Base-by-base conservation (phyloP, 1,284 basidiomycete genomes). In the Puccinia novopanici region DNA sequence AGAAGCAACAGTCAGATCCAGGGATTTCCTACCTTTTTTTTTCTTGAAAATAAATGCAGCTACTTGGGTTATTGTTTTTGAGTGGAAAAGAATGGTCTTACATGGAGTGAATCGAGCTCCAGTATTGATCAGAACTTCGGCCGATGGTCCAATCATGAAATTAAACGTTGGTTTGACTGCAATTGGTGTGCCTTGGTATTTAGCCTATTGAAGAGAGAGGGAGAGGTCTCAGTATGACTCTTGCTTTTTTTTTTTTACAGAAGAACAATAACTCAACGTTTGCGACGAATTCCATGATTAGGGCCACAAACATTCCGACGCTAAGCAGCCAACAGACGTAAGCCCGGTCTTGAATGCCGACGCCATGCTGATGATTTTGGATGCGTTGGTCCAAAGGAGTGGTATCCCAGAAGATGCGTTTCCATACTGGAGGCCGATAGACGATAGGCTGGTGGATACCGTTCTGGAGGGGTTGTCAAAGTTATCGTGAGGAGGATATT, bases 21-120 rank as follows among this genome's bases (percentile, higher is more conserved):
- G 54, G 75, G 76, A 12, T 19, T 48, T 48, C 8, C 2, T 48
- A 48, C 17, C 10, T 48, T 48, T 48, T 45, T 45, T 48, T 48
- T 48, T 34, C 34, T 34, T 4, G 34, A 34, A 4, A 34, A 34
- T 34, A 34, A 34, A 34, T 34, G 34, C 34, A 4, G 34, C 34
- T 34, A 34, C 34, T 34, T 34, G 1, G 1, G 2, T 34, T 48
- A 6, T 54, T 79, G 12, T 75, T 72, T 45, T 27, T 30, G 12
- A 77, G 70, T 0, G 84, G 83, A 12, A 83, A 82, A 50, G 82
- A 70, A 42, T 65, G 50, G 22, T 54, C 61, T 63, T 63, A 82
- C 85, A 86, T 3, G 85, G 85, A 2, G 85, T 85, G 67, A 85
- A 86, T 12, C 85, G 83, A 13, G 85, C 85, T 19, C 85, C 85